Evolutionary conservation across 768 basidiomycete species (phyloP), one percentile per base, ranked within the genome.

Genomic region (Kwoniella shandongensis): DNA sequence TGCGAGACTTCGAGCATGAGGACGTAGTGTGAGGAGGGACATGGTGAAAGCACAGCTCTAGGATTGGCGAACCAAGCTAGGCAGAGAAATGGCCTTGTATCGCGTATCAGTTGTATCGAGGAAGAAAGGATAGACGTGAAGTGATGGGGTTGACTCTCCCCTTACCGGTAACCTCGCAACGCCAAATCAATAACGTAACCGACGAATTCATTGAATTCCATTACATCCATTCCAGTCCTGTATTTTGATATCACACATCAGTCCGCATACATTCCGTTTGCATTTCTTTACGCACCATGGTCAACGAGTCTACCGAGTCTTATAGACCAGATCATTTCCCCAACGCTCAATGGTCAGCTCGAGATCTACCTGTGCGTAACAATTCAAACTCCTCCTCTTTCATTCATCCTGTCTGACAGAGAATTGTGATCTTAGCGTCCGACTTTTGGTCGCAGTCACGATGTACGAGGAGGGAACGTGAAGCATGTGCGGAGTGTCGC

Each of bases 401-500:
- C 13, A 52, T n/a, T n/a, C n/a, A n/a, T 18, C 8, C 27, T 41
- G 36, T 27, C 30, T 20, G 41, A 32, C 22, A 23, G 13, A 36
- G 20, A 18, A 5, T 25, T 40, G 10, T 23, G 13, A 15, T n/a
- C 25, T 17, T 39, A 72, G 70, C 39, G 50, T 27, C 67, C 70
- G 13, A 52, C 57, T 25, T 72, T 69, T 38, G 55, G 58, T 15
- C 49, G 57, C 25, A 47, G 67, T 11, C 57, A 62, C 29, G 65
- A 67, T 22, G 44, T 72, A 2, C 26, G 63, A 48, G 67, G 70
- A 12, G 67, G 67, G 1, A 57, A 59, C 27, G 55, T 55, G 12
- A 63, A 66, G 44, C 60, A 52, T 25, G 65, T 72, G 12, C 23
- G 63, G 39, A 60, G 54, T 48, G 59, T 72, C 40, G 67, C 70